Base-by-base conservation (phyloP, 1,284 basidiomycete genomes). In the Filobasidium uniguttulatum region DNA sequence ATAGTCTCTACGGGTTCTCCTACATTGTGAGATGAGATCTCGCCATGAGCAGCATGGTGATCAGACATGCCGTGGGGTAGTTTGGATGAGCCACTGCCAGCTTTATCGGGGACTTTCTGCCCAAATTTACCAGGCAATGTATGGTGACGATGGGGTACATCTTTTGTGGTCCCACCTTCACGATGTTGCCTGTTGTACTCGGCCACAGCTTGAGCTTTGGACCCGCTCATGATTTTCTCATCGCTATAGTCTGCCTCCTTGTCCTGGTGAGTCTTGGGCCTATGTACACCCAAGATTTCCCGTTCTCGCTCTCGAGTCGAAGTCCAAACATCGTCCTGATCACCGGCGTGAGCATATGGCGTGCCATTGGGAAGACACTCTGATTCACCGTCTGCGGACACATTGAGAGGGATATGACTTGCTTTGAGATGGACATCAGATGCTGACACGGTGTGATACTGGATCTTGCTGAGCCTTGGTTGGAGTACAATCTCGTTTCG, bases 401-500 rank as follows among this genome's bases (percentile, higher is more conserved):
- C 45, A 3, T 28, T 22, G 29, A 55, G 30, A 9, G 49, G 46
- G 14, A 52, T 41, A 3, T 46, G 33, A 36, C 43, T 25, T 2
- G 50, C 50, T 20, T 52, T 36, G 5, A 20, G 19, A 58, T 59
- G 36, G 62, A 60, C 33, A 61, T 59, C 19, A 58, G 60, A 43
- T 48, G 44, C 49, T 56, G 51, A 8, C 53, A 34, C 25, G 55
- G 60, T 31, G 51, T 47, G 15, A 55, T 52, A 28, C 58, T 59
- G 14, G 30, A 66, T 57, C 26, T 63, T 57, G 2, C 60, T 50
- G 22, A 64, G 50, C 25, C 67, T 51, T 1, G 67, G 61, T 33
- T 61, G 54, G 14, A 68, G 57, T n/a, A 59, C 60, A 44, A 69
- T 66, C 34, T 62, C 61, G 46, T 62, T 62, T 30, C 60, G 53